Conservation (phyloP, 805 yeast genomes). For the Kuraishia capsulata region DNA sequence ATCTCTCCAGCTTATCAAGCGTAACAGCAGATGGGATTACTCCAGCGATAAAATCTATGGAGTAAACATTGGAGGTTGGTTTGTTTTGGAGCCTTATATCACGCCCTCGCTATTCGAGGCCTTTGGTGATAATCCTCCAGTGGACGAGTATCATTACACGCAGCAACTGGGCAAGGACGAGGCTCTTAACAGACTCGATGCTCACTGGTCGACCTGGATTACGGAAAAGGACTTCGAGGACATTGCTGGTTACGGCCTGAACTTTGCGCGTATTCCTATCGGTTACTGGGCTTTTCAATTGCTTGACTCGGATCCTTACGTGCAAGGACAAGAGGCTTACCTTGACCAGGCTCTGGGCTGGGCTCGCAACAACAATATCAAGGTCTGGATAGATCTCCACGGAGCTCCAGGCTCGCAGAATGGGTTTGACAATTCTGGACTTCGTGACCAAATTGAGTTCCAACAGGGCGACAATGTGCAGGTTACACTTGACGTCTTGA, state of each 20-base stretch:
- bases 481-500: slow-evolving; percentile 40
- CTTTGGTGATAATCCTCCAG: slow-evolving; percentile 32
- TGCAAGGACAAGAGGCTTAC: slow-evolving; percentile 56
- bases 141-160: slow-evolving; percentile 54
- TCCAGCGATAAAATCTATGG: slow-evolving; percentile 24
- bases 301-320: slow-evolving; percentile 48
- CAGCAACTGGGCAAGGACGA: slow-evolving; percentile 35
- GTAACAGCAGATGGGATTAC: slow-evolving; percentile 21
- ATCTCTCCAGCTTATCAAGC: slow-evolving; percentile 10
- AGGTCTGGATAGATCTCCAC: slow-evolving; percentile 71
- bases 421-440: slow-evolving; percentile 79
- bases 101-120: slow-evolving; percentile 52
- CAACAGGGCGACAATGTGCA: slow-evolving; percentile 30
- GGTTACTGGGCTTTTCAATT: slow-evolving; percentile 74
- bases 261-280: slow-evolving; percentile 67
- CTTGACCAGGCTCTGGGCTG: slow-evolving; percentile 59
- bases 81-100: slow-evolving; percentile 61
- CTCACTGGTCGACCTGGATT: slow-evolving; percentile 53
- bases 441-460: slow-evolving; percentile 42
- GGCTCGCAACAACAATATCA: slow-evolving; percentile 50
- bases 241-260: slow-evolving; percentile 46
- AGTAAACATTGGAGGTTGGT: slow-evolving; percentile 64
- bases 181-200: slow-evolving; percentile 30
- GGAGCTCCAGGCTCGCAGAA: slow-evolving; percentile 83
- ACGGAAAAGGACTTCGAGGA: slow-evolving; percentile 47